Evolutionary conservation across 2,329 filamentous ascomycete species (phyloP).

Genomic region (Ceratocystis huliohia): DNA sequence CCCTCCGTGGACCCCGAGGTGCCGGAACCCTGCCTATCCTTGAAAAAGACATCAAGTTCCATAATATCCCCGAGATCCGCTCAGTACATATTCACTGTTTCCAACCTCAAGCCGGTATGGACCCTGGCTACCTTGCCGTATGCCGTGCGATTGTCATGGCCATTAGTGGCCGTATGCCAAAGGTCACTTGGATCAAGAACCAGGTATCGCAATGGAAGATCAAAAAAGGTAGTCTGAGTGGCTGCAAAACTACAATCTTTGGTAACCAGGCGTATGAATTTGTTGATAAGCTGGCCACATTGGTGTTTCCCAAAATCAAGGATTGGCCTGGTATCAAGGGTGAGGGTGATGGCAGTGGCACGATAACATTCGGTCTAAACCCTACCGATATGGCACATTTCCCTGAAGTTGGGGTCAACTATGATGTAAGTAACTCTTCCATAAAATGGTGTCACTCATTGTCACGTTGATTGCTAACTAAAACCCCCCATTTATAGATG

Average conservation of each 20-base stretch:
- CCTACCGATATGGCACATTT: conserved; percentile 68
- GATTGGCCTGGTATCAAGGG: conserved; percentile 61
- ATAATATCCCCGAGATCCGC: conserved; percentile 71
- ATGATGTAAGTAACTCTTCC: conserved; percentile 56
- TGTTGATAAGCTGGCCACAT: conserved; percentile 73
- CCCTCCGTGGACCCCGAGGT: conserved; percentile 72
- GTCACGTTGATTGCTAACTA: conserved; percentile 18
- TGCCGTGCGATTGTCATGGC: conserved; percentile 74
- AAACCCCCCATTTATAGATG: conserved; percentile 32
- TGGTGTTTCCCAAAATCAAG: conserved; percentile 90
- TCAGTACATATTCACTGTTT: conserved; percentile 69
- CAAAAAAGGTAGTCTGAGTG: conserved; percentile 55
- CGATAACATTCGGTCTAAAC: conserved; percentile 69
- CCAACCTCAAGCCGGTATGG: conserved; percentile 55
- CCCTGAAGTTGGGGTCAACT: conserved; percentile 90
- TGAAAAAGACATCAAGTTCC: conserved; percentile 63
- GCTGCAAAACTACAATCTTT: conserved; percentile 63
- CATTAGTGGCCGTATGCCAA: conserved; percentile 65
- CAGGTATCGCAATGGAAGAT: conserved; percentile 67
- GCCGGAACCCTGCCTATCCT: conserved; percentile 54
- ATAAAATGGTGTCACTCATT: background rate
- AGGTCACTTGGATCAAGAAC: conserved; percentile 54
- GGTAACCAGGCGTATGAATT: conserved; percentile 83
- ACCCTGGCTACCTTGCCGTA: conserved; percentile 65
- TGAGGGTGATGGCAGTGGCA: conserved; percentile 78